Percentiles rank a stretch among this genome's conserved stretches.
Evolutionary conservation across 164 flowering plant genomes (phyloP).

Genomic region (Tetrastigma voinierianum): DNA sequence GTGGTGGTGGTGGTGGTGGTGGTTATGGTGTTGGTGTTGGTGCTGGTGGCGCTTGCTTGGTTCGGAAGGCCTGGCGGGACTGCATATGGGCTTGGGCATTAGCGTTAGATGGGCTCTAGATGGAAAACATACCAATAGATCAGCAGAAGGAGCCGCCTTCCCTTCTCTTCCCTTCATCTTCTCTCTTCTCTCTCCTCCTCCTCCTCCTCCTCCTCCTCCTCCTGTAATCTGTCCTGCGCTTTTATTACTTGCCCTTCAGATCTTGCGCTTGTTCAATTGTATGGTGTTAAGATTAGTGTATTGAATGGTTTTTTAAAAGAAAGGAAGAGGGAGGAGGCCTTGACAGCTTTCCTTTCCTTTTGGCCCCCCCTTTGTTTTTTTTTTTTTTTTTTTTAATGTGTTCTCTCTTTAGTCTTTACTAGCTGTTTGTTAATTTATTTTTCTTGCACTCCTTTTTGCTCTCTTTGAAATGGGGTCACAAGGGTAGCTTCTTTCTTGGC

Average conservation of each 20-base stretch:
- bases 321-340: constrained; percentile 16
- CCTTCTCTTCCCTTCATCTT: constrained; percentile 60
- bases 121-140: constrained; percentile 84
- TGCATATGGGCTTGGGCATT: constrained; percentile 82
- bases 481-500: constrained; percentile 20
- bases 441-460: constrained; percentile 21
- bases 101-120: constrained; percentile 63
- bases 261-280: constrained; percentile 2
- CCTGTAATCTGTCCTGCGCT: neutral
- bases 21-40: constrained; percentile 24
- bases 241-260: neutral
- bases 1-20: constrained; percentile 19
- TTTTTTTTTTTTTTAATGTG: constrained; percentile 7
- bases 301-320: constrained; percentile 25
- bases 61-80: constrained; percentile 64
- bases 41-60: constrained; percentile 34
- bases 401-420: constrained; percentile 22
- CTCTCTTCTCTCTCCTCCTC: constrained; percentile 2
- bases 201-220: too few relatives aligned
- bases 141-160: constrained; percentile 50
- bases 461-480: constrained; percentile 28
- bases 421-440: constrained; percentile 15
- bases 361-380: too few relatives aligned
- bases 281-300: constrained; percentile 2
- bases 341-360: constrained; percentile 40